A percentile compares a stretch with the other conserved stretches of the same genome.
Evolutionary conservation across 345 rosid species (phyloP).

Genomic region (Aquilaria malaccensis): DNA sequence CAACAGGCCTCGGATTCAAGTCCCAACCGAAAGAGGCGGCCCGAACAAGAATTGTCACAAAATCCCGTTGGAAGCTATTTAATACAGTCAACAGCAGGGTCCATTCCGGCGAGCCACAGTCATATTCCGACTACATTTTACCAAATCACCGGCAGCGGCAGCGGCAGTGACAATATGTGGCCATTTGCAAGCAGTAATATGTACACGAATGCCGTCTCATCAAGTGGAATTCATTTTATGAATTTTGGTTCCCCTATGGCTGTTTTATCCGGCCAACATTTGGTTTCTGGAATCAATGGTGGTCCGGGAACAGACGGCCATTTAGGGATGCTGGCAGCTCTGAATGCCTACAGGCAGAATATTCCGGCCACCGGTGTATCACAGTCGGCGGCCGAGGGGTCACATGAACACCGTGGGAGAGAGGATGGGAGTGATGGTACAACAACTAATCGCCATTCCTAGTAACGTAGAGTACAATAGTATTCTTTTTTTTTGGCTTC

Average conservation of each 20-base stretch:
- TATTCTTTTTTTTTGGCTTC: slow-evolving; percentile 8
- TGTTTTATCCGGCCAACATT: slow-evolving; percentile 57
- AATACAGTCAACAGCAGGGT: slow-evolving; percentile 48
- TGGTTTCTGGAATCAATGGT: slow-evolving; percentile 28
- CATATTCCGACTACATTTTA: slow-evolving; percentile 52
- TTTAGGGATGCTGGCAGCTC: slow-evolving; percentile 57
- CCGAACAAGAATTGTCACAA: slow-evolving; percentile 17
- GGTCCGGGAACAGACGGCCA: slow-evolving; percentile 39
- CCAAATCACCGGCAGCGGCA: slow-evolving; percentile 24
- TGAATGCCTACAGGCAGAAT: slow-evolving; percentile 48
- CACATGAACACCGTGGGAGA: slow-evolving; percentile 38
- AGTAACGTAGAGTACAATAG: slow-evolving; percentile 18
- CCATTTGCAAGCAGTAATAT: slow-evolving; percentile 29
- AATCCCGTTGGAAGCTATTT: slow-evolving; percentile 47
- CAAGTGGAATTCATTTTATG: slow-evolving; percentile 64
- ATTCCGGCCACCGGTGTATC: slow-evolving; percentile 19
- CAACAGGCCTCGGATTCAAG: slow-evolving; percentile 15
- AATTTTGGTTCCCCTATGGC: slow-evolving; percentile 70
- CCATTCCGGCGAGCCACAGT: slow-evolving; percentile 41
- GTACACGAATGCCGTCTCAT: slow-evolving; percentile 30
- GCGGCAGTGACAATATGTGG: slow-evolving; percentile 35
- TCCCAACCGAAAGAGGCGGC: slow-evolving; percentile 20
- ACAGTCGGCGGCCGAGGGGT: slow-evolving; percentile 21
- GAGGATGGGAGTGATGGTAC: slow-evolving; percentile 25
- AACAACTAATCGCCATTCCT: slow-evolving; percentile 26